phyloP scores from a whole-genome alignment of 352 stramenopile species.

The Phytophthora pini region DNA sequence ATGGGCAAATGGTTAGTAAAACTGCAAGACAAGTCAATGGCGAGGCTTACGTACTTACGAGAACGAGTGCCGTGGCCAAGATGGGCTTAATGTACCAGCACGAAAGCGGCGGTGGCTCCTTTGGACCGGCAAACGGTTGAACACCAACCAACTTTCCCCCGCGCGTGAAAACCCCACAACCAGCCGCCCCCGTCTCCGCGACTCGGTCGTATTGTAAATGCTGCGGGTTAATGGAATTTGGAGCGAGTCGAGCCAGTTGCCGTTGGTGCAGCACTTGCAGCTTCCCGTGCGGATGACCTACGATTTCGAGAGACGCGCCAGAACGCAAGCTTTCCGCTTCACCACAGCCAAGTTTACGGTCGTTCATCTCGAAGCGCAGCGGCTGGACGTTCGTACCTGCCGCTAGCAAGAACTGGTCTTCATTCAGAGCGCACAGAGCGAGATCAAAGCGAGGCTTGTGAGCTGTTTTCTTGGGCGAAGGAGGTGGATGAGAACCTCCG shows the following conservation, averaged over 20 bases:
- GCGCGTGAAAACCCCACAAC: constrained; percentile 59
- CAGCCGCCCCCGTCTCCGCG: constrained; percentile 49
- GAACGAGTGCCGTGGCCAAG: constrained; percentile 41
- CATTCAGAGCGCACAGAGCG: constrained; percentile 60
- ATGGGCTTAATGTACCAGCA: constrained; percentile 71
- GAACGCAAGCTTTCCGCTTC: constrained; percentile 31
- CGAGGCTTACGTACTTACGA: constrained; percentile 66
- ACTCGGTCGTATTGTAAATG: constrained; percentile 49
- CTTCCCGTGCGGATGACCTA: constrained; percentile 67
- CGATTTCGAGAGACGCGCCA: constrained; percentile 49
- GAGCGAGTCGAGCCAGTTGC: constrained; percentile 41
- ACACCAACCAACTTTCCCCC: constrained; percentile 66
- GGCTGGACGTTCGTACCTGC: constrained; percentile 53
- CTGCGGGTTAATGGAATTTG: constrained; percentile 65
- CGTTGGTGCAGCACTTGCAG: constrained; percentile 55
- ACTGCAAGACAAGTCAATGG: no score
- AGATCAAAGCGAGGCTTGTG: constrained; percentile 38
- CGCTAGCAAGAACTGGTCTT: constrained; percentile 52
- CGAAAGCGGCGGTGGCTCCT: constrained; percentile 35
- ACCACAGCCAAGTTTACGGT: constrained; percentile 66
- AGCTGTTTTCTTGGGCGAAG: constrained; percentile 16
- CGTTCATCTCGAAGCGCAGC: constrained; percentile 57
- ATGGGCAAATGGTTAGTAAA: no score
- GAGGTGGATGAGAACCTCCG: constrained; percentile 4
- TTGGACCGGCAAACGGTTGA: constrained; percentile 48